Conservation (phyloP, 306 rosid genomes). For the Glycine soja region DNA sequence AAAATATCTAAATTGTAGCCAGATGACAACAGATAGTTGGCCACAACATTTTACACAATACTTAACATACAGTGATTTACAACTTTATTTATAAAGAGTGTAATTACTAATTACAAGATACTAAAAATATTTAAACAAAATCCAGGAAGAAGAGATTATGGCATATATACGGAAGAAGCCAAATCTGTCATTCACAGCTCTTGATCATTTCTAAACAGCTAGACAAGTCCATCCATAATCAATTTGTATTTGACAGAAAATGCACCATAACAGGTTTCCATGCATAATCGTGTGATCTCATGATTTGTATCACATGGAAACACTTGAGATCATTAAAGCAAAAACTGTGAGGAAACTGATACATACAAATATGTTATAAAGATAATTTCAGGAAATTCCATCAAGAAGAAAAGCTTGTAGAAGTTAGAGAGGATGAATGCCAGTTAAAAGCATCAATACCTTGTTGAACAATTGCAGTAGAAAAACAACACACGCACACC, state of each 20-base stretch:
- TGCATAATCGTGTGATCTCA: conserved; percentile 2
- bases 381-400: conserved; percentile 22
- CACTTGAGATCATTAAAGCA: background rate
- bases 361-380: background rate
- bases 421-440: conserved; percentile 23
- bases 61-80: no score
- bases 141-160: background rate
- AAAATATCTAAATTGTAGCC: no score
- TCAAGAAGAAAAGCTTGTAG: conserved; percentile 3
- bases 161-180: background rate
- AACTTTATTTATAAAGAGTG: no score
- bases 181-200: background rate
- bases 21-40: no score
- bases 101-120: no score
- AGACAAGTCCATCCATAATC: background rate
- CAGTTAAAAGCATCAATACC: conserved; percentile 15
- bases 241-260: background rate
- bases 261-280: background rate
- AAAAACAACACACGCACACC: conserved; percentile 2
- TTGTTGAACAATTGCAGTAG: conserved; percentile 6
- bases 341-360: background rate
- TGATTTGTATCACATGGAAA: conserved; percentile 11
- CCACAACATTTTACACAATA: no score
- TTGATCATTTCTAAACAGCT: background rate
- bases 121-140: background rate